These are phyloP conservation scores for Torulaspora gathmanii DNA, from an alignment of 805 yeast genomes.

Conservation along the genomic window DNA sequence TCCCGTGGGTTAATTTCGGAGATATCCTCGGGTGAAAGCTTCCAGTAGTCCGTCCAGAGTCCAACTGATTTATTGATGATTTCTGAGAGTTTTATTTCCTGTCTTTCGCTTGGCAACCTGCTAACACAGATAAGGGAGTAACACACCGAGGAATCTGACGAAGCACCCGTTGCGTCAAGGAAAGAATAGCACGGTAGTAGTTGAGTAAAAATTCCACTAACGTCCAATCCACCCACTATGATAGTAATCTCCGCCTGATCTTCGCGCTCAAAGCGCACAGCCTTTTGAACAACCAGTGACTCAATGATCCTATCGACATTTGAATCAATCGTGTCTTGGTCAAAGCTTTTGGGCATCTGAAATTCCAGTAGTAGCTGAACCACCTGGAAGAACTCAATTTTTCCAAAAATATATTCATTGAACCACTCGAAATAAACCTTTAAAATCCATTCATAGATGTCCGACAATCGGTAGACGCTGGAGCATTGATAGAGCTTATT, in stretches of 20 bases:
- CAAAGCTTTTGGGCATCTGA: constrained; percentile 46
- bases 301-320: constrained; percentile 47
- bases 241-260: constrained; percentile 32
- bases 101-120: constrained; percentile 18
- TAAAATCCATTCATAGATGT: constrained; percentile 51
- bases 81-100: constrained; percentile 34
- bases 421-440: constrained; percentile 49
- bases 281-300: constrained; percentile 41
- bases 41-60: constrained; percentile 68
- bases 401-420: constrained; percentile 46
- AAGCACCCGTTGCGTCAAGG: constrained; percentile 37
- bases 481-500: constrained; percentile 48
- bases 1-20: constrained; percentile 47
- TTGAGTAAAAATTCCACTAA: constrained; percentile 36
- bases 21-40: constrained; percentile 50
- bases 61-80: constrained; percentile 37
- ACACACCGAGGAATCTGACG: constrained; percentile 44
- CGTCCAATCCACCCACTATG: constrained; percentile 35
- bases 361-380: constrained; percentile 48
- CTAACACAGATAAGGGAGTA: constrained; percentile 38
- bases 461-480: constrained; percentile 44
- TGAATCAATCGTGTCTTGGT: constrained; percentile 46
- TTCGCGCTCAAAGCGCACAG: constrained; percentile 39
- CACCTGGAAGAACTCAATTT: constrained; percentile 49
- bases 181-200: constrained; percentile 36